Conservation (phyloP, 2,329 filamentous ascomycete genomes). For the Annulohypoxylon truncatum region DNA sequence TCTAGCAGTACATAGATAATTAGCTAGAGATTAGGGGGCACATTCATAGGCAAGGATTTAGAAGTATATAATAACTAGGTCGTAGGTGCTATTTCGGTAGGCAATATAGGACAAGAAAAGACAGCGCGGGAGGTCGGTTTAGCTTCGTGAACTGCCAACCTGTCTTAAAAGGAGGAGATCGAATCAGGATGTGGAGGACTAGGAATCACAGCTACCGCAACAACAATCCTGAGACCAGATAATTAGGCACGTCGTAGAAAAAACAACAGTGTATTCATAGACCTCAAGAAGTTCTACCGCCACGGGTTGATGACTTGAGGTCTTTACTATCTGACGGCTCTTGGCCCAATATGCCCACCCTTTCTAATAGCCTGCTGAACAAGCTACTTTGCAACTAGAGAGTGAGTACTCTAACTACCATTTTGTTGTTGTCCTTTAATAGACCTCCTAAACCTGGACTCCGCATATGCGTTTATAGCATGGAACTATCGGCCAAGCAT, state of each 20-base stretch:
- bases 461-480: conserved; percentile 10
- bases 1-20: background rate
- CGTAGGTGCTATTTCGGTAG: too few relatives aligned
- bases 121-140: too few relatives aligned
- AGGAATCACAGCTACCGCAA: background rate
- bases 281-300: background rate
- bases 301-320: background rate
- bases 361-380: background rate
- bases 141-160: too few relatives aligned
- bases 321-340: background rate
- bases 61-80: too few relatives aligned
- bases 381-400: background rate
- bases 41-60: too few relatives aligned
- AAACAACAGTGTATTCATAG: conserved; percentile 4
- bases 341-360: background rate
- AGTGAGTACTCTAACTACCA: background rate
- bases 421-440: background rate
- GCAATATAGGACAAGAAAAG: background rate
- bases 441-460: conserved; percentile 2
- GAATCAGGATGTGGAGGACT: too few relatives aligned
- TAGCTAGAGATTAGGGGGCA: too few relatives aligned
- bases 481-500: background rate
- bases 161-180: too few relatives aligned
- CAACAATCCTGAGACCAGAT: background rate
- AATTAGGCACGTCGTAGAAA: too few relatives aligned